phyloP scores from a whole-genome alignment of 805 yeast species.

The Scheffersomyces lignosus region DNA sequence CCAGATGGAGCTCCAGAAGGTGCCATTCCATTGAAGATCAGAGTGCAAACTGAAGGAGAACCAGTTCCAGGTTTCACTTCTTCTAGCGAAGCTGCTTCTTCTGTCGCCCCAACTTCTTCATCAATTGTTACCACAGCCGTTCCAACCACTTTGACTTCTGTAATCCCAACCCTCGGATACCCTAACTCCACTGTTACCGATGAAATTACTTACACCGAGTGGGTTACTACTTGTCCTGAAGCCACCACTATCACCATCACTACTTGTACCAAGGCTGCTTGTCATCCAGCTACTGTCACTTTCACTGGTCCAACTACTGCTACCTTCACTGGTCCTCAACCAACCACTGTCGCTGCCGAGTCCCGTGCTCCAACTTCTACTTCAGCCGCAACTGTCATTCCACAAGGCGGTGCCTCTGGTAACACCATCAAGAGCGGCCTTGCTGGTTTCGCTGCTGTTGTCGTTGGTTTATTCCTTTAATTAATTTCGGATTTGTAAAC shows the following conservation, averaged over 20 bases:
- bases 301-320: constrained; percentile 33
- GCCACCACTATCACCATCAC: constrained; percentile 34
- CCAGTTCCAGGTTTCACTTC: constrained; percentile 1
- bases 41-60: constrained; percentile 1
- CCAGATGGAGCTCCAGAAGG: constrained; percentile 27
- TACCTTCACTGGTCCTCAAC: constrained; percentile 32
- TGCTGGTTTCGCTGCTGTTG: constrained; percentile 6
- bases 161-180: constrained; percentile 2
- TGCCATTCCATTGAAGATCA: constrained; percentile 16
- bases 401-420: constrained; percentile 1
- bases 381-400: not conserved
- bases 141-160: no score
- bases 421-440: constrained; percentile 1
- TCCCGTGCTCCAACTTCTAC: not conserved
- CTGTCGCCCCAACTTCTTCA: constrained; percentile 4
- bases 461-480: constrained; percentile 1
- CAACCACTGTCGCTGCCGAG: constrained; percentile 18
- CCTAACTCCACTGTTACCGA: constrained; percentile 21
- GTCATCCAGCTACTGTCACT: constrained; percentile 27
- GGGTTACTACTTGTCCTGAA: constrained; percentile 39
- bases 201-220: constrained; percentile 32
- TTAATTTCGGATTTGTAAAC: not conserved
- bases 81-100: constrained; percentile 1
- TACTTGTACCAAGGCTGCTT: constrained; percentile 25
- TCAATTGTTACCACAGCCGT: not conserved